Conservation (phyloP, 2,329 filamentous ascomycete species). For the Teratosphaeriaceae sp. region DNA sequence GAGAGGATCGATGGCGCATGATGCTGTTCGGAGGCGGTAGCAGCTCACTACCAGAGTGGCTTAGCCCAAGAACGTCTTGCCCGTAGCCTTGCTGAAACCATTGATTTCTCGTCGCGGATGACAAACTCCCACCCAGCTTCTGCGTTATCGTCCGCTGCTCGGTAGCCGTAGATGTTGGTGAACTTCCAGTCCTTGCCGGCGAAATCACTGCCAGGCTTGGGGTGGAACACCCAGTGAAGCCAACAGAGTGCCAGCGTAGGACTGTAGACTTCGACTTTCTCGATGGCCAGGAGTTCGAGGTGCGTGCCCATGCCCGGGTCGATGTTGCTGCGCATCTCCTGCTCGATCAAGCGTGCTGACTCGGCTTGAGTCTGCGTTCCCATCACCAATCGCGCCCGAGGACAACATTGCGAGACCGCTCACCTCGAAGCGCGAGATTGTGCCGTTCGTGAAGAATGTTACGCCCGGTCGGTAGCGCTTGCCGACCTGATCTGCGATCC, state of each 20-base stretch:
- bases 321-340: constrained; percentile 13
- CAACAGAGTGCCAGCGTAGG: constrained; percentile 9
- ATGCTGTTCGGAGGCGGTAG: too few species aligned
- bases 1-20: neutral
- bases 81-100: constrained; percentile 9
- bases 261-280: constrained; percentile 7
- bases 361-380: constrained; percentile 5
- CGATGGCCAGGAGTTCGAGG: constrained; percentile 6
- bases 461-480: constrained; percentile 10
- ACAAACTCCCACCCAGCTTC: constrained; percentile 13
- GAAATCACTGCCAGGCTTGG: constrained; percentile 7
- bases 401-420: neutral
- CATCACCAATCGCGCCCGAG: neutral
- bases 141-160: constrained; percentile 2
- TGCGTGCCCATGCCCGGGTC: constrained; percentile 8
- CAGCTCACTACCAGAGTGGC: too few species aligned
- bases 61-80: constrained; percentile 7
- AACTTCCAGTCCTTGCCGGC: constrained; percentile 11
- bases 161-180: constrained; percentile 13
- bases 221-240: constrained; percentile 10
- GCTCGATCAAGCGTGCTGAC: constrained; percentile 9
- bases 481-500: constrained; percentile 4
- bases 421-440: constrained; percentile 10
- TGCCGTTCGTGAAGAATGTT: constrained; percentile 12
- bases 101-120: constrained; percentile 11